These are phyloP conservation scores for Tricholomella constricta DNA, from an alignment of 768 basidiomycete species.

Conservation along the genomic window DNA sequence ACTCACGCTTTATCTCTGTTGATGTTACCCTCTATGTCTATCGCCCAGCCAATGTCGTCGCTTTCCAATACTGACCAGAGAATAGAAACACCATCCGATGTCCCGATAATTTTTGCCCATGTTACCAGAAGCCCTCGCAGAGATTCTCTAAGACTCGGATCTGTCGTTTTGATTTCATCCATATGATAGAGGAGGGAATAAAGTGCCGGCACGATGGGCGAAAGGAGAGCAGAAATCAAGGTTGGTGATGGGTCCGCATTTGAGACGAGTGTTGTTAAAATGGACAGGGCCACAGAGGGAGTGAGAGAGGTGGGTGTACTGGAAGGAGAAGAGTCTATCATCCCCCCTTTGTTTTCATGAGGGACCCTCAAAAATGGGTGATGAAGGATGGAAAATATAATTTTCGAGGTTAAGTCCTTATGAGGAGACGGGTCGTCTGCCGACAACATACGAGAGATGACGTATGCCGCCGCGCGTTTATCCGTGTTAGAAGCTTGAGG, in stretches of 20 bases:
- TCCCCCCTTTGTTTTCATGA: not conserved
- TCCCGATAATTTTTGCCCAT: slow-evolving; percentile 72
- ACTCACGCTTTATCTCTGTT: slow-evolving; percentile 46
- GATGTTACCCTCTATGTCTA: slow-evolving; percentile 57
- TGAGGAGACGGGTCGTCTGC: slow-evolving; percentile 30
- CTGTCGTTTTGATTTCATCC: slow-evolving; percentile 55
- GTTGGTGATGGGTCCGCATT: slow-evolving; percentile 81
- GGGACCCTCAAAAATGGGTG: slow-evolving; percentile 41
- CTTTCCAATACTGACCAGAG: slow-evolving; percentile 62
- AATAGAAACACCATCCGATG: slow-evolving; percentile 50
- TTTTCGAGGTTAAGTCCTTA: slow-evolving; percentile 30
- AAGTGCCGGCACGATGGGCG: slow-evolving; percentile 66
- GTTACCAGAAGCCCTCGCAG: slow-evolving; percentile 63
- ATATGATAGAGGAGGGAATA: slow-evolving; percentile 65
- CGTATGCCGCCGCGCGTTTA: slow-evolving; percentile 65
- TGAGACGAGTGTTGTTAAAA: slow-evolving; percentile 57
- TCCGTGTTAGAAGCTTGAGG: slow-evolving; percentile 45
- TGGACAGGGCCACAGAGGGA: slow-evolving; percentile 47
- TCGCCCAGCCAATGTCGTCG: slow-evolving; percentile 54
- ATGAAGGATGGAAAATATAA: slow-evolving; percentile 55
- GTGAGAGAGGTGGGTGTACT: slow-evolving; percentile 12
- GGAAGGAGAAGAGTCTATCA: slow-evolving; percentile 1
- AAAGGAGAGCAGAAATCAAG: slow-evolving; percentile 62
- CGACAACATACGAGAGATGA: slow-evolving; percentile 65
- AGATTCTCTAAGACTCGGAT: slow-evolving; percentile 63